Evolutionary conservation across 305 asterid genomes (phyloP).

Genomic region (Fraxinus platypoda): DNA sequence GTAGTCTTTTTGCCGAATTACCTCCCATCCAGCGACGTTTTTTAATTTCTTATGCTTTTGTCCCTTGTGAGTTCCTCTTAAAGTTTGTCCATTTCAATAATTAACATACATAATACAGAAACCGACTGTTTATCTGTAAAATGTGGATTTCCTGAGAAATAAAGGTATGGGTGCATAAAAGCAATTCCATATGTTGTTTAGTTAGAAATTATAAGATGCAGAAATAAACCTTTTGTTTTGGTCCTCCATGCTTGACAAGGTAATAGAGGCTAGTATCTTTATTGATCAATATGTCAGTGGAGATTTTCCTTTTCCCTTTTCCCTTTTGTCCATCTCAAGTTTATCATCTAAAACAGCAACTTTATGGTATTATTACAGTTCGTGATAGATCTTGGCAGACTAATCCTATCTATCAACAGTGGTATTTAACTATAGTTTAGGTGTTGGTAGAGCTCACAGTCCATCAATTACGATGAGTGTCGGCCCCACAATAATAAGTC

Average conservation of each 20-base stretch:
- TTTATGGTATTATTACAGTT: not conserved
- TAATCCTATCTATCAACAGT: not conserved
- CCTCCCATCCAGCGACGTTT: not conserved
- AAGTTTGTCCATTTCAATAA: not conserved
- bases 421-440: not conserved
- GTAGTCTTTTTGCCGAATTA: not conserved
- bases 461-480: not conserved
- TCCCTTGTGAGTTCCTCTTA: not conserved
- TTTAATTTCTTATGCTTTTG: not conserved
- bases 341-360: not conserved
- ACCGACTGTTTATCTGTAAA: not conserved
- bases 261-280: not conserved
- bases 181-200: not conserved
- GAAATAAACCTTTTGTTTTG: not conserved
- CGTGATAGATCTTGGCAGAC: not conserved
- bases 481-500: constrained; percentile 1
- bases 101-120: not conserved
- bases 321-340: not conserved
- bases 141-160: not conserved
- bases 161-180: not conserved
- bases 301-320: not conserved
- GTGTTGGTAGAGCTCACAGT: not conserved
- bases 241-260: not conserved
- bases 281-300: not conserved
- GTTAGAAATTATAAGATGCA: not conserved